These are phyloP conservation scores for Mycena maculata DNA, from an alignment of 768 basidiomycete genomes.

Conservation along the genomic window DNA sequence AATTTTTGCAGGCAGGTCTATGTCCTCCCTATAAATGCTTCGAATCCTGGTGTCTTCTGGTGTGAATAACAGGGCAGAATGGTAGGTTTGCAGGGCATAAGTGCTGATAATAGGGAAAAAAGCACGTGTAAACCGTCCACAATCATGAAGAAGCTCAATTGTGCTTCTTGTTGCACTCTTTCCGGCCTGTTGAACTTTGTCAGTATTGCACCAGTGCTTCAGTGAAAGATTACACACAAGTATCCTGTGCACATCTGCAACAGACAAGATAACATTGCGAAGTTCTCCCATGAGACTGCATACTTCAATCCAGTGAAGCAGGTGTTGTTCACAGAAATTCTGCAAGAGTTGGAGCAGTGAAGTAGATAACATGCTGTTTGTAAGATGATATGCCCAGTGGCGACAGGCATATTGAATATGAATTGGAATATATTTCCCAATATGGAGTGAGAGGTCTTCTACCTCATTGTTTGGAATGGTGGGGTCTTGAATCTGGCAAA, in stretches of 20 bases:
- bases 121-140: slow-evolving; percentile 16
- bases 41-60: not conserved
- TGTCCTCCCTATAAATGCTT: not conserved
- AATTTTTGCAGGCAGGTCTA: not conserved
- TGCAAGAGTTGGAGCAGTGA: slow-evolving; percentile 15
- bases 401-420: slow-evolving; percentile 37
- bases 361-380: not conserved
- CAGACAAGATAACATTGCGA: slow-evolving; percentile 1
- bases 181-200: not conserved
- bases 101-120: slow-evolving; percentile 31
- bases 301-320: slow-evolving; percentile 40
- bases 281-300: slow-evolving; percentile 26
- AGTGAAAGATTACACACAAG: too few relatives aligned
- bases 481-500: slow-evolving; percentile 17
- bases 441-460: not conserved
- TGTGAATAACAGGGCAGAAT: slow-evolving; percentile 6
- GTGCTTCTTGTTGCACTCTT: not conserved
- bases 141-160: slow-evolving; percentile 15
- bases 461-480: slow-evolving; percentile 22
- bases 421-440: slow-evolving; percentile 21
- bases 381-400: slow-evolving; percentile 37
- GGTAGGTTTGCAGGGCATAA: slow-evolving; percentile 30
- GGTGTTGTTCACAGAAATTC: slow-evolving; percentile 27
- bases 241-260: not conserved
- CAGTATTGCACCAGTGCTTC: too few relatives aligned